A percentile compares a stretch with the other conserved stretches of the same genome.
These are phyloP conservation scores for Pseudopyricularia javanii DNA, from an alignment of 2,329 filamentous ascomycete species.

Conservation along the genomic window DNA sequence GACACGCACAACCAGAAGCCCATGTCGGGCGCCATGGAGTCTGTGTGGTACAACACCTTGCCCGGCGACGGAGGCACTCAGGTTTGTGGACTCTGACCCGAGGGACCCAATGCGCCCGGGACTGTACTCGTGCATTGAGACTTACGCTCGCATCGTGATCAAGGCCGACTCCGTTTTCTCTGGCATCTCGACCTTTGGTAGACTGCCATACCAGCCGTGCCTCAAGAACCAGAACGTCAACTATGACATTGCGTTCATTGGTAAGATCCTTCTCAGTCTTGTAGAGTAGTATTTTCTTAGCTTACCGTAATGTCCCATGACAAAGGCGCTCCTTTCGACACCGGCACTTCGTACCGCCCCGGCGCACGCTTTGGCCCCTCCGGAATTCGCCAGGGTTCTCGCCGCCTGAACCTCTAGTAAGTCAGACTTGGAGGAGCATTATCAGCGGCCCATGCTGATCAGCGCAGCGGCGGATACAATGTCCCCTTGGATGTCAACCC, in stretches of 20 bases:
- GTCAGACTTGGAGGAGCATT: constrained; percentile 12
- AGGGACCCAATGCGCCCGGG: no score
- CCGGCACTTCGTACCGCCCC: constrained; percentile 72
- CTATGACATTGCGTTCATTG: constrained; percentile 79
- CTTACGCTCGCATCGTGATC: neutral
- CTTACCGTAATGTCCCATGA: neutral
- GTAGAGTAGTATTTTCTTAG: neutral
- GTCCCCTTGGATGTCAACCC: constrained; percentile 70
- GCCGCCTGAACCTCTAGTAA: constrained; percentile 78
- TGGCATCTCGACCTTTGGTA: constrained; percentile 76
- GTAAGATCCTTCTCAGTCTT: constrained; percentile 21
- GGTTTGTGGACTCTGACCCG: constrained; percentile 27
- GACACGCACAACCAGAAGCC: constrained; percentile 38
- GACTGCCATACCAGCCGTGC: constrained; percentile 66
- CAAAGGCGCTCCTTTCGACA: constrained; percentile 69
- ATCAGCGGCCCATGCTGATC: neutral
- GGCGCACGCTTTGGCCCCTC: constrained; percentile 76
- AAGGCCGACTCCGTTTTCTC: constrained; percentile 82
- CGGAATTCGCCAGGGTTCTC: constrained; percentile 76
- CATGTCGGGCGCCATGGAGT: constrained; percentile 57
- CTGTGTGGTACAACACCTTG: constrained; percentile 71
- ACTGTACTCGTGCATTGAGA: constrained; percentile 1
- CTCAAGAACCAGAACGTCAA: constrained; percentile 55
- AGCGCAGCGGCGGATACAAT: constrained; percentile 70
- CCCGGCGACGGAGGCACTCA: constrained; percentile 78